Percentiles rank a stretch among this genome's conserved stretches.
Evolutionary conservation across 2,329 filamentous ascomycete species (phyloP).

Genomic region (Paracoccidioides brasiliensis): DNA sequence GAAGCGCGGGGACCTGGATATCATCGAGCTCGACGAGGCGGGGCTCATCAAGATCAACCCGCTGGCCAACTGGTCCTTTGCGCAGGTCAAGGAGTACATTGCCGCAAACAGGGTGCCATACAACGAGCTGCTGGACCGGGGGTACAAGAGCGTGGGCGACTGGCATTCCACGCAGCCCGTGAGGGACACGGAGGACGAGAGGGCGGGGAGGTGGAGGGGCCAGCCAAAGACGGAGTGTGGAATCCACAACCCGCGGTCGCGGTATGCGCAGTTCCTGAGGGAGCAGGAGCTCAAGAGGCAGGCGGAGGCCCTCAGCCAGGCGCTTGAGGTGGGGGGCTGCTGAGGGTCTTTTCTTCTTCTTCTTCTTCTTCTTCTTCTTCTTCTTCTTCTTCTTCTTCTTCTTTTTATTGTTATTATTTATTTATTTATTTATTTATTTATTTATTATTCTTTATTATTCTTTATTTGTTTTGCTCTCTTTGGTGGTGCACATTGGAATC

Average conservation of each 20-base stretch:
- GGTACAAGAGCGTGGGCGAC: constrained; percentile 98
- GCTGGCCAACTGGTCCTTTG: constrained; percentile 84
- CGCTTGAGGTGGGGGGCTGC: constrained; percentile 18
- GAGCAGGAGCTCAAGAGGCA: constrained; percentile 58
- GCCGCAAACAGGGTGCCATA: constrained; percentile 79
- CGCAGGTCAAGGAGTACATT: constrained; percentile 80
- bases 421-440: too few relatives aligned
- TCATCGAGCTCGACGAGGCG: constrained; percentile 84
- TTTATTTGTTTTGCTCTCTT: not conserved
- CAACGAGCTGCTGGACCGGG: constrained; percentile 76
- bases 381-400: not conserved
- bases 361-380: not conserved
- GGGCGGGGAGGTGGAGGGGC: constrained; percentile 93
- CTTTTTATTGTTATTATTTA: not conserved
- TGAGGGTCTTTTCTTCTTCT: not conserved
- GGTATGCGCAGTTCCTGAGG: constrained; percentile 73
- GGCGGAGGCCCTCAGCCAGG: constrained; percentile 40
- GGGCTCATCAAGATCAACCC: constrained; percentile 97
- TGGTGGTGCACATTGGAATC: not conserved
- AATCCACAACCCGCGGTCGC: constrained; percentile 94
- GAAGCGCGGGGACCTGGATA: constrained; percentile 76
- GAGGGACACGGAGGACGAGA: constrained; percentile 83
- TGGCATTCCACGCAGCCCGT: constrained; percentile 96
- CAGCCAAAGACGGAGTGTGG: constrained; percentile 93
- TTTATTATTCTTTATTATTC: too few relatives aligned